Evolutionary conservation across 2,329 filamentous ascomycete species (phyloP).

Genomic region (Botrytis paeoniae): DNA sequence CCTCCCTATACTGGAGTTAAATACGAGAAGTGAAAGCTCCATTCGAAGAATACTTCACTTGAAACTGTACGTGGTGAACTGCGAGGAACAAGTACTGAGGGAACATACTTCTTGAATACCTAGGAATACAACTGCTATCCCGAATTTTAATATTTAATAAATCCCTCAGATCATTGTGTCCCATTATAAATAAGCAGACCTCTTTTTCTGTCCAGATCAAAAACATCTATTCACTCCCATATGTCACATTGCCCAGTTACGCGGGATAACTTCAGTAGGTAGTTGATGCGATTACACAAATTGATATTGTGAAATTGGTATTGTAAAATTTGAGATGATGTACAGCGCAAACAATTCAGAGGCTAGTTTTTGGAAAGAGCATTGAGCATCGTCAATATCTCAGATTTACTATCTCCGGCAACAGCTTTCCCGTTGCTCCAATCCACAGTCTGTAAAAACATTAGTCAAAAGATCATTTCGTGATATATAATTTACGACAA

Average conservation of each 20-base stretch:
- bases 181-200: not conserved
- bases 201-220: not conserved
- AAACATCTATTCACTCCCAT: not conserved
- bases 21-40: not conserved
- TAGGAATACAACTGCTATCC: not conserved
- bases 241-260: not conserved
- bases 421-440: slow-evolving; percentile 88
- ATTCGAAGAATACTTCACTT: not conserved
- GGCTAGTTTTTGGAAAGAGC: slow-evolving; percentile 44
- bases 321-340: slow-evolving; percentile 2
- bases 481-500: not conserved
- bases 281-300: not conserved
- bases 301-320: slow-evolving; percentile 9
- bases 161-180: not conserved
- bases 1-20: not conserved
- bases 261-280: not conserved
- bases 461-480: slow-evolving; percentile 30
- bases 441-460: slow-evolving; percentile 62
- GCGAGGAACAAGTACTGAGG: not conserved
- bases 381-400: slow-evolving; percentile 79
- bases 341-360: not conserved
- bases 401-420: slow-evolving; percentile 76
- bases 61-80: not conserved
- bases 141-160: not conserved
- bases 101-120: not conserved